Percentiles rank a stretch among this genome's conserved stretches.
phyloP scores from a whole-genome alignment of 352 stramenopile species.

The Pythium dissotocum region DNA sequence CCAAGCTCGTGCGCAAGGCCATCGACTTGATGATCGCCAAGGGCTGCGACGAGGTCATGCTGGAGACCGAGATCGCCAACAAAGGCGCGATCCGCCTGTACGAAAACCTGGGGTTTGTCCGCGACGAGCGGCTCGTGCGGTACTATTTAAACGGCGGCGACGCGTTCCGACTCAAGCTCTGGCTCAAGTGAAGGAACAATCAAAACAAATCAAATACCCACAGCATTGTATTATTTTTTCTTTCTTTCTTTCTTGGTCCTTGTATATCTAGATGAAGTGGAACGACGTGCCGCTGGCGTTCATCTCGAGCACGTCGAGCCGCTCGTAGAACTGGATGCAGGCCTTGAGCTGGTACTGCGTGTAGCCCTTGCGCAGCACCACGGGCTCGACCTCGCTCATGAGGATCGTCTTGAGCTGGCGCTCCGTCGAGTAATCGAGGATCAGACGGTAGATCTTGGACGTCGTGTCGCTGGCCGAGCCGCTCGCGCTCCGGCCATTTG shows the following conservation, averaged over 20 bases:
- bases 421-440: slow-evolving; percentile 92
- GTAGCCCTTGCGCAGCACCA: slow-evolving; percentile 96
- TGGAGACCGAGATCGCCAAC: slow-evolving; percentile 95
- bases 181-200: slow-evolving; percentile 58
- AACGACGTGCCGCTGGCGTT: slow-evolving; percentile 75
- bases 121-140: slow-evolving; percentile 91
- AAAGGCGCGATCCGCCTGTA: slow-evolving; percentile 91
- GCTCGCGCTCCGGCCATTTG: slow-evolving; percentile 27
- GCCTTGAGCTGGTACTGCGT: slow-evolving; percentile 93
- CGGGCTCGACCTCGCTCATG: slow-evolving; percentile 92
- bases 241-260: background rate
- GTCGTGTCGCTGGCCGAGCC: slow-evolving; percentile 85
- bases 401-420: slow-evolving; percentile 65
- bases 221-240: slow-evolving; percentile 1
- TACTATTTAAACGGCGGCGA: slow-evolving; percentile 97
- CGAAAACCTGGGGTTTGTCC: slow-evolving; percentile 93
- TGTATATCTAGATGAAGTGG: slow-evolving; percentile 60
- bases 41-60: slow-evolving; percentile 88
- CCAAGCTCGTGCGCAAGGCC: slow-evolving; percentile 79
- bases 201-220: background rate
- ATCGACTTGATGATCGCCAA: slow-evolving; percentile 88
- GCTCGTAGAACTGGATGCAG: slow-evolving; percentile 95
- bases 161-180: slow-evolving; percentile 93
- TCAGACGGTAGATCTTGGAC: slow-evolving; percentile 94
- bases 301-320: slow-evolving; percentile 82